Base-by-base conservation (phyloP, 2,329 filamentous ascomycete species). In the Hymenoscyphus linearis region DNA sequence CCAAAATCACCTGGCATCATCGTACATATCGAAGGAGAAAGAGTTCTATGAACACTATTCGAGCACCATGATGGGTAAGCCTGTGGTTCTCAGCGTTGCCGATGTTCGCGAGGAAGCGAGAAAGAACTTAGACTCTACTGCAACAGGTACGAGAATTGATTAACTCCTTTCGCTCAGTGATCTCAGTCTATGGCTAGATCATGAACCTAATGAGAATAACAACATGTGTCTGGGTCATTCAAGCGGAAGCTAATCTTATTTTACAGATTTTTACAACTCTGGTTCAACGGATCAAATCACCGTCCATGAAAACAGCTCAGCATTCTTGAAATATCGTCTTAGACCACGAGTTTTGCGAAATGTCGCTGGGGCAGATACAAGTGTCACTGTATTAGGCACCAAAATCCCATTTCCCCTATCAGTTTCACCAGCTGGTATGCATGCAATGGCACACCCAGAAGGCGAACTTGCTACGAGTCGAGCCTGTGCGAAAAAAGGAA, bases 401-500 rank as follows among this genome's bases (percentile, higher is more conserved):
- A 75, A 74, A 67, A 75, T 80, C 57, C 40, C 58, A 4, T 59
- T 67, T 52, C 82, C 83, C 0, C 72, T 86, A 3, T 56, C 63
- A 9, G 55, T 67, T 18, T 60, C 66, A 50, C 81, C 81, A 4
- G 77, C 80, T 0, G 80, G 79, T 1, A 76, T 80, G 73, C 79
- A 79, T 4, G 78, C 77, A 55, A 68, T 81, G 26, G 81, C 79
- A 27, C 78, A 82, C 66, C 74, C 75, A 0, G 80, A 82, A 55
- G 82, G 81, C 1, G 82, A 84, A 65, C 73, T 78, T 22, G 80
- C 79, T 1, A 75, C 84, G 50, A 78, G 78, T 1, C 74, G 76
- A 18, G 82, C 77, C 0, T 80, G 79, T 44, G 76, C 76, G 6
- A 75, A 68, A 1, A 78, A 76, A 55, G 77, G 76, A 0, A 76